Conservation (phyloP, 805 yeast species). For the Cyberlindnera suaveolens region DNA sequence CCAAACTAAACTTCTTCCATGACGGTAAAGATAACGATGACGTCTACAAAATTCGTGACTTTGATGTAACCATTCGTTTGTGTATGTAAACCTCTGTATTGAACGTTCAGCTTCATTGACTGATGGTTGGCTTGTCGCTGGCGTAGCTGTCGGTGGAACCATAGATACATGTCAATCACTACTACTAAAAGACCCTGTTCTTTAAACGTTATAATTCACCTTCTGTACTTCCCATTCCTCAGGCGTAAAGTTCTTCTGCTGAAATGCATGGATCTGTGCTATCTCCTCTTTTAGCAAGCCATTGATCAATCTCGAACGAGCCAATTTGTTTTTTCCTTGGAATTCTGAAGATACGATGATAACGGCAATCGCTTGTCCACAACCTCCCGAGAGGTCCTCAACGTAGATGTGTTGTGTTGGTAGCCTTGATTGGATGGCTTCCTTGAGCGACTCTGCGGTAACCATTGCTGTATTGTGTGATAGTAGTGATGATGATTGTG, state of each 20-base stretch:
- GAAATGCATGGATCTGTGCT: conserved; percentile 86
- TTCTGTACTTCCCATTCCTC: conserved; percentile 65
- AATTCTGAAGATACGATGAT: conserved; percentile 73
- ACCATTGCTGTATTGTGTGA: conserved; percentile 11
- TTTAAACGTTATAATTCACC: conserved; percentile 18
- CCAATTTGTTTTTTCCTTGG: conserved; percentile 73
- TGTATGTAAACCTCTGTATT: too few relatives aligned
- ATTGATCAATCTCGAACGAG: conserved; percentile 85
- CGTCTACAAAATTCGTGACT: too few relatives aligned
- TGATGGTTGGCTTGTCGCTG: too few relatives aligned
- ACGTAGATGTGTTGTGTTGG: conserved; percentile 63
- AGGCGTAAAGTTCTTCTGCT: conserved; percentile 83
- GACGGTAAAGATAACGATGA: too few relatives aligned
- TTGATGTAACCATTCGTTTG: too few relatives aligned
- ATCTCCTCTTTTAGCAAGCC: conserved; percentile 77
- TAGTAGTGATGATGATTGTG: background rate
- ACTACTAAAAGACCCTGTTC: too few relatives aligned
- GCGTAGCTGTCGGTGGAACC: too few relatives aligned
- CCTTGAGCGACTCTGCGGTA: conserved; percentile 35
- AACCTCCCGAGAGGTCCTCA: conserved; percentile 72
- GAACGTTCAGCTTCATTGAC: too few relatives aligned
- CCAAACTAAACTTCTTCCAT: too few relatives aligned
- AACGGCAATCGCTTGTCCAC: conserved; percentile 97
- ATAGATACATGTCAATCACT: too few relatives aligned
- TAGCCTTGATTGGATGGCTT: conserved; percentile 48